Percentiles rank a stretch among this genome's conserved stretches.
phyloP scores from a whole-genome alignment of 345 rosid genomes.

The Sisymbrium altissimum region DNA sequence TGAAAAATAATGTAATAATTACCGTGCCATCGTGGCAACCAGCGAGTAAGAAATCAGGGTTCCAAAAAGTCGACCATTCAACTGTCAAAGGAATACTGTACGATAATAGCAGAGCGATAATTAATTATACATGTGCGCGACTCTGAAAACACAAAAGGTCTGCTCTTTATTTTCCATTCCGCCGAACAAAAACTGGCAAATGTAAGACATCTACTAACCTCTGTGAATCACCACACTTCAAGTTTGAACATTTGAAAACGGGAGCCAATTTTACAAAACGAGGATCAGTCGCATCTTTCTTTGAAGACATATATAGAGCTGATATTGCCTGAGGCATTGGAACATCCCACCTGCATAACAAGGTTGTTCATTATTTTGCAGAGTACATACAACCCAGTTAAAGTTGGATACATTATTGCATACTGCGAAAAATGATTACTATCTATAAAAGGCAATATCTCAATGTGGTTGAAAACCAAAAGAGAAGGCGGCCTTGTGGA shows the following conservation, averaged over 20 bases:
- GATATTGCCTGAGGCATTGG: constrained; percentile 62
- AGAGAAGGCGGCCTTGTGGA: no score
- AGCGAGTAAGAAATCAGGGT: constrained; percentile 73
- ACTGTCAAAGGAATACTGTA: constrained; percentile 80
- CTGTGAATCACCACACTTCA: constrained; percentile 60
- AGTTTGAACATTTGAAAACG: constrained; percentile 69
- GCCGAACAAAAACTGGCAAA: background rate
- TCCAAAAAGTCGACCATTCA: constrained; percentile 74
- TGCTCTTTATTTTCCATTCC: background rate
- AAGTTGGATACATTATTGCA: background rate
- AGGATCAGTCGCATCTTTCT: constrained; percentile 69
- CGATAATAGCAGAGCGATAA: constrained; percentile 1
- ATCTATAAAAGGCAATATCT: no score
- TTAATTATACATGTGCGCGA: background rate
- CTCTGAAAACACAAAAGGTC: background rate
- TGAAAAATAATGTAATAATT: background rate
- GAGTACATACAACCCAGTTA: background rate
- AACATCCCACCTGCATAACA: constrained; percentile 88
- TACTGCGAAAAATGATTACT: background rate
- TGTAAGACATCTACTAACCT: constrained; percentile 44
- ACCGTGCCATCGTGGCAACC: constrained; percentile 98
- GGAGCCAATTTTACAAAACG: constrained; percentile 84
- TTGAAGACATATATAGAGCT: constrained; percentile 51
- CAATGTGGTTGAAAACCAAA: background rate
- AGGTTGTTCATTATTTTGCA: constrained; percentile 10